Conservation (phyloP, 164 flowering plant species). For the Aristolochia californica region DNA sequence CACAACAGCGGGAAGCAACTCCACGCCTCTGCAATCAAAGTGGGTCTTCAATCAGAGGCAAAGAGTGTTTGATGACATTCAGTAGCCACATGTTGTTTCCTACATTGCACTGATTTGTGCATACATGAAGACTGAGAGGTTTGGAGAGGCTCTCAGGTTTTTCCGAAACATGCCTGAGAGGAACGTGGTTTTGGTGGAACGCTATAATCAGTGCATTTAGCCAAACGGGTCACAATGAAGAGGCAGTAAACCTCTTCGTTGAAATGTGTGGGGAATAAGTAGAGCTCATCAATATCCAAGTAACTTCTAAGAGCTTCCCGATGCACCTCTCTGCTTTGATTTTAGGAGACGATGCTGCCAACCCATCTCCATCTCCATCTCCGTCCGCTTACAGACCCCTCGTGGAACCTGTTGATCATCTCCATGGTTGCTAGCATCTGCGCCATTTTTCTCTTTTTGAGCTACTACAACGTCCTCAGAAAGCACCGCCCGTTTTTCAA, state of each 20-base stretch:
- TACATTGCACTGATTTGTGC: constrained; percentile 59
- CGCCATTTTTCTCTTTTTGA: constrained; percentile 17
- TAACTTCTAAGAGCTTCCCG: not conserved
- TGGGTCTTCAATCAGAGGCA: constrained; percentile 43
- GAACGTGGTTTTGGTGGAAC: constrained; percentile 78
- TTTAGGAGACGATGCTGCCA: constrained; percentile 12
- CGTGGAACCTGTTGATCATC: constrained; percentile 20
- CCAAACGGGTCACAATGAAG: constrained; percentile 64
- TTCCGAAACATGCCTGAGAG: constrained; percentile 59
- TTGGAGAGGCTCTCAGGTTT: constrained; percentile 42
- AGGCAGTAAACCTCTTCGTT: constrained; percentile 61
- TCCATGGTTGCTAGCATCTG: constrained; percentile 17
- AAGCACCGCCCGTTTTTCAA: constrained; percentile 2
- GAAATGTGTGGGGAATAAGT: constrained; percentile 56
- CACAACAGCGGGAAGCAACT: constrained; percentile 37
- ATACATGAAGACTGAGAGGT: constrained; percentile 36
- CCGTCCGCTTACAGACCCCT: not conserved
- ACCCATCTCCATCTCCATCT: constrained; percentile 5
- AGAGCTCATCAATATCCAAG: constrained; percentile 25
- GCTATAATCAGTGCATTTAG: constrained; percentile 76
- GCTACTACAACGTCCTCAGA: constrained; percentile 21
- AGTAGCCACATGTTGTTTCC: constrained; percentile 61
- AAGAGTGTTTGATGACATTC: constrained; percentile 49
- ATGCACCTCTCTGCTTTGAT: not conserved
- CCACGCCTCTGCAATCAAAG: constrained; percentile 45